Percentiles rank a stretch among this genome's conserved stretches.
These are phyloP conservation scores for Porodaedalea pini DNA, from an alignment of 1,284 basidiomycete species.

Conservation along the genomic window DNA sequence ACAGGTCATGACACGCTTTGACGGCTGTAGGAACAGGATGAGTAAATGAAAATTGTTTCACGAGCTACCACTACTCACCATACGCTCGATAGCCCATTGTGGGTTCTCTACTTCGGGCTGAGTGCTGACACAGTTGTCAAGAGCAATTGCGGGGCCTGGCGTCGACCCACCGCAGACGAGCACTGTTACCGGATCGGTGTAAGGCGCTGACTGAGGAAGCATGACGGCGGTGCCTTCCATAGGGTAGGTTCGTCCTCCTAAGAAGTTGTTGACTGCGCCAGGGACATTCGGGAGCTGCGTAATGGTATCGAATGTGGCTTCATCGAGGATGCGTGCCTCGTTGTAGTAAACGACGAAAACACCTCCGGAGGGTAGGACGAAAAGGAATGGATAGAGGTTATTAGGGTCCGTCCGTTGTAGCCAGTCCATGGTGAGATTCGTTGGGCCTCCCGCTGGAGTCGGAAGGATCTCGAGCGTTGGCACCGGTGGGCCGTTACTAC, in stretches of 20 bases:
- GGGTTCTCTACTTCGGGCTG: constrained; percentile 56
- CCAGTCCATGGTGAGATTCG: constrained; percentile 42
- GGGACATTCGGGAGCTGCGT: constrained; percentile 66
- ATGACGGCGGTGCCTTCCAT: constrained; percentile 67
- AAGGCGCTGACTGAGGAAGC: constrained; percentile 66
- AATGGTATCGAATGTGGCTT: constrained; percentile 57
- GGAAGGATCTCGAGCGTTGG: constrained; percentile 64
- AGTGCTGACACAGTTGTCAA: constrained; percentile 70
- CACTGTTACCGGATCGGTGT: constrained; percentile 64
- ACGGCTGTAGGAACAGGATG: constrained; percentile 46
- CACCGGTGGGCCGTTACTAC: constrained; percentile 61
- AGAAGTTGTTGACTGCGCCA: constrained; percentile 68
- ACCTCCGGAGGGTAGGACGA: constrained; percentile 60
- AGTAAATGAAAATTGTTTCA: neutral
- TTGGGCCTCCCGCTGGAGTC: constrained; percentile 39
- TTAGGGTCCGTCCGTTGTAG: constrained; percentile 64
- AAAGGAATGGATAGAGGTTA: constrained; percentile 74
- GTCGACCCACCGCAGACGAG: constrained; percentile 77
- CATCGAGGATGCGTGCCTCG: constrained; percentile 72
- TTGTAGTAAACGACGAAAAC: constrained; percentile 75
- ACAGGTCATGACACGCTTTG: constrained; percentile 70
- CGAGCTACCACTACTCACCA: constrained; percentile 38
- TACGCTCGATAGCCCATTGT: constrained; percentile 66
- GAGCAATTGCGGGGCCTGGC: constrained; percentile 45
- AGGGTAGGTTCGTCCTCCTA: constrained; percentile 73